Conservation (phyloP, 129 eudicot genomes). For the Flaveria linearis region DNA sequence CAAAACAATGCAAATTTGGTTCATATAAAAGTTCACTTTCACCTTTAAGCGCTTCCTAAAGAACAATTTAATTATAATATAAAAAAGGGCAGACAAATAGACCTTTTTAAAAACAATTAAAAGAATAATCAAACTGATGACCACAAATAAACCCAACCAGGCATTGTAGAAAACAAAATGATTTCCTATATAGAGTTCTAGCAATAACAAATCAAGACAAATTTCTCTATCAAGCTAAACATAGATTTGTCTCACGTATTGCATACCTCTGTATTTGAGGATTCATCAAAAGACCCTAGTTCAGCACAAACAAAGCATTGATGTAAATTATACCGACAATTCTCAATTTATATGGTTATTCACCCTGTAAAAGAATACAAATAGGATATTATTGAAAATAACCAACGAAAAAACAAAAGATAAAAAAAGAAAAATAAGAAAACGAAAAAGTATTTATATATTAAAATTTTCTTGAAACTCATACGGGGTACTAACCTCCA, state of each 20-base stretch:
- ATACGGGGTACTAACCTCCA: slow-evolving; percentile 35
- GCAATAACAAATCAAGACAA: background rate
- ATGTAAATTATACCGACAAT: background rate
- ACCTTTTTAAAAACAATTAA: background rate
- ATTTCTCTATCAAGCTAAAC: background rate
- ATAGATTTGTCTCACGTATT: background rate
- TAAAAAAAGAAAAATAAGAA: background rate
- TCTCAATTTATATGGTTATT: slow-evolving; percentile 42
- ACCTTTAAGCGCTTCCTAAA: background rate
- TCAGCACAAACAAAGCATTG: too few relatives aligned
- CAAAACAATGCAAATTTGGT: too few relatives aligned
- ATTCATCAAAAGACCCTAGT: too few relatives aligned
- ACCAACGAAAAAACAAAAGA: background rate
- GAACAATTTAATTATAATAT: background rate
- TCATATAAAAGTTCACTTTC: background rate
- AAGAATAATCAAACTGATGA: background rate
- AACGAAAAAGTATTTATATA: slow-evolving; percentile 11
- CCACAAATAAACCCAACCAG: background rate
- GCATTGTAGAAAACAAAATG: background rate
- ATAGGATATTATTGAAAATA: background rate
- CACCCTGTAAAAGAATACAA: slow-evolving; percentile 43
- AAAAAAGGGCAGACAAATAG: background rate
- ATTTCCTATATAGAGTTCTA: background rate
- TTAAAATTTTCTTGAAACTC: slow-evolving; percentile 1
- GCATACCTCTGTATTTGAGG: too few relatives aligned